Evolutionary conservation across 192 early-diverging fungal genomes (phyloP), one percentile per base, ranked within the genome.

Genomic region (Linnemannia hyalina): DNA sequence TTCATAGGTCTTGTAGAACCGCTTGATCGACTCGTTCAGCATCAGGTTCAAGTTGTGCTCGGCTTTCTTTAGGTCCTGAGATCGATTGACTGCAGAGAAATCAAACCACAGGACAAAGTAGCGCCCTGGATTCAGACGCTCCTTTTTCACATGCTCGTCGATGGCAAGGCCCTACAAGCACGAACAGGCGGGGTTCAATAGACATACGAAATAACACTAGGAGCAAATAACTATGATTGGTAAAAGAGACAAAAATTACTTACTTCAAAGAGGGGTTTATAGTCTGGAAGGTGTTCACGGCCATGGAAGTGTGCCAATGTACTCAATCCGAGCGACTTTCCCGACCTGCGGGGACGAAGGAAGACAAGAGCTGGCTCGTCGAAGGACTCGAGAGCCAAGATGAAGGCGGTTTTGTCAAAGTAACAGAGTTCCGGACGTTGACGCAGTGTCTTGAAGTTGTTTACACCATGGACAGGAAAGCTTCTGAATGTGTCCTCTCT

Each of bases 401-500:
- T 84, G 82, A 68, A 84, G 68, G 73, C 72, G 20, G 85, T 82
- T 11, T 81, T 80, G 72, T 87, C 85, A 46, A 87, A 87, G 71
- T 70, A 87, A 82, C 76, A 74, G 44, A 52, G n/a, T 29, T 82
- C 60, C 32, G 70, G 44, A 18, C 72, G 35, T 75, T 81, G 75
- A 78, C 71, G 76, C 44, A 81, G 47, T 69, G 0, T 38, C 70
- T 74, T 78, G 65, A 81, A 81, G 74, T 79, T 41, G 82, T 22
- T 79, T 76, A 78, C 72, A 76, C 42, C 36, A 70, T 84, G 47
- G 38, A 70, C 77, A 47, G 82, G 82, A 75, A 79, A 79, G 60
- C 41, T 47, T 75, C 20, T 75, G 74, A 84, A 84, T 68, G 76
- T 44, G 41, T 70, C 82, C 49, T 84, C 54, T n/a, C 57, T 84